Percentiles rank a stretch among this genome's conserved stretches.
Evolutionary conservation across 2,329 filamentous ascomycete genomes (phyloP).

Genomic region (Pyrenochaeta sp.): DNA sequence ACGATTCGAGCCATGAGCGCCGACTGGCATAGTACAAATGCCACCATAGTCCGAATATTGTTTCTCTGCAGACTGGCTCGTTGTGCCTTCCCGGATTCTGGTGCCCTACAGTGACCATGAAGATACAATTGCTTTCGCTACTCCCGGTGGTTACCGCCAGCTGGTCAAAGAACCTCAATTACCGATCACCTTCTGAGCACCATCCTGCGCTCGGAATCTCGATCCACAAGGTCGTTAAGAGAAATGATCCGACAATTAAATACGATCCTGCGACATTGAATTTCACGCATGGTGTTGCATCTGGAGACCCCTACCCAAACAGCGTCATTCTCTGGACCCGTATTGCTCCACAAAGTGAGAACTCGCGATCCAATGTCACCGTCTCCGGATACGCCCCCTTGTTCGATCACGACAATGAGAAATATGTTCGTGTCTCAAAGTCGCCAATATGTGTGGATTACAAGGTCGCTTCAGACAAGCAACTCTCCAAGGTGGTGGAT

Average conservation of each 20-base stretch:
- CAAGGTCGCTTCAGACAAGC: conserved; percentile 62
- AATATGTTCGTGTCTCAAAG: conserved; percentile 62
- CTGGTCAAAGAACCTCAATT: conserved; percentile 67
- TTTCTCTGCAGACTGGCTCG: conserved; percentile 4
- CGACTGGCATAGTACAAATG: conserved; percentile 29
- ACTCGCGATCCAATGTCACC: conserved; percentile 56
- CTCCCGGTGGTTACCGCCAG: conserved; percentile 30
- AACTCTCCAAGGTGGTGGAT: conserved; percentile 59
- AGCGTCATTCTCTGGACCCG: conserved; percentile 47
- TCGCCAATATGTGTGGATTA: conserved; percentile 74
- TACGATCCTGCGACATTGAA: conserved; percentile 35
- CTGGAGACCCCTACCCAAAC: conserved; percentile 56
- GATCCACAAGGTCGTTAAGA: conserved; percentile 68
- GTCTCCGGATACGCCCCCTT: conserved; percentile 65
- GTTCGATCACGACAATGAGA: conserved; percentile 63
- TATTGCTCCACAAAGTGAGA: conserved; percentile 48
- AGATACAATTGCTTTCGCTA: conserved; percentile 30
- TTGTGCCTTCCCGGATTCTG: background rate
- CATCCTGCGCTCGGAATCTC: conserved; percentile 71
- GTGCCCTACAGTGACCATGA: conserved; percentile 29
- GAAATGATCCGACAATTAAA: conserved; percentile 47
- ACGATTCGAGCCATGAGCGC: background rate
- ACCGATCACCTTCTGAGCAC: conserved; percentile 70
- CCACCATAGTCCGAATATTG: conserved; percentile 8
- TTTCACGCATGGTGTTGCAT: conserved; percentile 57